Evolutionary conservation across 1,284 basidiomycete species (phyloP), one percentile per base, ranked within the genome.

Genomic region (Microbotryum saponariae): DNA sequence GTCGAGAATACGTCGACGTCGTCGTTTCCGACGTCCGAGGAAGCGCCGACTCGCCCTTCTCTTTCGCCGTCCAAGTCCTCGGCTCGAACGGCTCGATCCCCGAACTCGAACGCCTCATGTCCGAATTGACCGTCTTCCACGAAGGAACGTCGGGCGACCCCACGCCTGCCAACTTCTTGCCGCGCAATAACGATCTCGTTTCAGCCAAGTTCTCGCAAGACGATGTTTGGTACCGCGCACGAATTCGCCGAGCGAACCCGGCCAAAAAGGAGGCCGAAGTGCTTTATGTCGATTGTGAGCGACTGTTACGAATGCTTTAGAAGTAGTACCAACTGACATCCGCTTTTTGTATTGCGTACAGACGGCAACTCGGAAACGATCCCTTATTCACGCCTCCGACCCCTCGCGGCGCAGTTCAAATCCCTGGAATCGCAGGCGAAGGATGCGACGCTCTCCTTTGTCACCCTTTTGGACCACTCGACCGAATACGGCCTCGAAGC

Each of bases 201-300:
- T 90, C 64, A 66, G 75, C 87, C 10, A 88, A 88, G 74, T 90
- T 89, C 76, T 88, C 86, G 23, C 51, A 31, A n/a, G 91, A 96
- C 75, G 87, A 89, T 27, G 82, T 86, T 62, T 97, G 92, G 92
- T 97, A 96, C 76, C 87, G 92, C 60, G 92, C 92, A 49, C 88
- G 85, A 77, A 85, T 96, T 66, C 86, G 86, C 63, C 83, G 87
- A 45, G 79, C 84, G 27, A 92, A 88, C 44, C 83, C 85, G 5
- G 73, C 89, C 55, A 93, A 91, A 78, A 91, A 88, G 73, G 77
- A 74, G 75, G 89, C 87, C 3, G 89, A 91, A 73, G 85, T 92
- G 7, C 31, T 67, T 18, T 74, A 70, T 59, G 62, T 70, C 57
- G 71, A 73, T 56, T 72, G 65, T 68, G 10, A 49, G 62, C 51